Percentiles rank a stretch among this genome's conserved stretches.
phyloP scores from a whole-genome alignment of 2,329 filamentous ascomycete genomes.

The Venturia oleaginea region DNA sequence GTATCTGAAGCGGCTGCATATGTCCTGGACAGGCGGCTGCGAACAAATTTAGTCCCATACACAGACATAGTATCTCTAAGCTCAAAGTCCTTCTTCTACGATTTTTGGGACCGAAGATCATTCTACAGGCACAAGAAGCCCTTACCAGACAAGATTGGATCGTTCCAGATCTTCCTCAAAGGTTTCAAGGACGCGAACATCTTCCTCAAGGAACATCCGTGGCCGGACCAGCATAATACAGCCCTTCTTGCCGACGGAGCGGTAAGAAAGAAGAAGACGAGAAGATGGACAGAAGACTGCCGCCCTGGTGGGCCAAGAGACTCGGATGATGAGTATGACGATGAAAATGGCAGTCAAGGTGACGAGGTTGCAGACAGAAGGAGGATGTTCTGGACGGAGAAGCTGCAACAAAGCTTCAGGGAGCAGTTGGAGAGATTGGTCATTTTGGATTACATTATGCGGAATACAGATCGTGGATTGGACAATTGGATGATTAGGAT shows the following conservation, averaged over 20 bases:
- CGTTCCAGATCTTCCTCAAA: conserved; percentile 95
- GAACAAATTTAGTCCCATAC: conserved; percentile 88
- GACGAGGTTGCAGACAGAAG: conserved; percentile 30
- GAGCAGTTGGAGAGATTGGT: conserved; percentile 96
- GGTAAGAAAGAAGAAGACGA: conserved; percentile 56
- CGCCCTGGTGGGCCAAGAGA: conserved; percentile 55
- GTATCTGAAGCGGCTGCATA: conserved; percentile 97
- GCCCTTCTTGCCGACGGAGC: conserved; percentile 50
- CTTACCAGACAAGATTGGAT: conserved; percentile 82
- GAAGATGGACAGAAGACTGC: conserved; percentile 70
- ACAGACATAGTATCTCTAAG: conserved; percentile 91
- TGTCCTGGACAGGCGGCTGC: conserved; percentile 81
- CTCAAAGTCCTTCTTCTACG: conserved; percentile 96
- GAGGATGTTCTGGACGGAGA: conserved; percentile 75
- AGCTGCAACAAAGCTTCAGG: conserved; percentile 80
- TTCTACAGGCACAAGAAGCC: conserved; percentile 81
- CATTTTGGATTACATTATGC: conserved; percentile 97
- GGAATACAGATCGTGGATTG: conserved; percentile 90
- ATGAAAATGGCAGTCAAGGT: conserved; percentile 26
- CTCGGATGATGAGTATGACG: conserved; percentile 50
- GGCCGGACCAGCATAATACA: conserved; percentile 75
- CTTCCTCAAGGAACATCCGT: conserved; percentile 89
- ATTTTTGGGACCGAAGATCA: conserved; percentile 88
- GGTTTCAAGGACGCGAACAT: conserved; percentile 96
- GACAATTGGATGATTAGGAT: conserved; percentile 99